phyloP scores from a whole-genome alignment of 2,329 filamentous ascomycete genomes.

The Escovopsis sp. region DNA sequence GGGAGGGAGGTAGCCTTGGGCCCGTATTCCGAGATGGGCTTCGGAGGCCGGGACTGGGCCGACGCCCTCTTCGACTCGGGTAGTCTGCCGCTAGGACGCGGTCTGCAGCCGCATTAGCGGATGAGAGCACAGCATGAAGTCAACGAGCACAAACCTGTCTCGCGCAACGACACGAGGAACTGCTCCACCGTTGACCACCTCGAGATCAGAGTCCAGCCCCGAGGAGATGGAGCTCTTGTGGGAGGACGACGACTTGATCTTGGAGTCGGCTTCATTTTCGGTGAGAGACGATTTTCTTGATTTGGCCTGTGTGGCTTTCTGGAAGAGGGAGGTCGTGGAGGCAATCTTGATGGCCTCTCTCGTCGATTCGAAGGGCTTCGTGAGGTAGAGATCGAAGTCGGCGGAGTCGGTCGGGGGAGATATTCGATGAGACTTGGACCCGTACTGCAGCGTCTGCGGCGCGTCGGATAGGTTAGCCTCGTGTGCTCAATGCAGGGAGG shows the following conservation, averaged over 20 bases:
- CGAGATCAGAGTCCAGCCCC: slow-evolving; percentile 33
- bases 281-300: slow-evolving; percentile 15
- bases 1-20: slow-evolving; percentile 28
- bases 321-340: slow-evolving; percentile 35
- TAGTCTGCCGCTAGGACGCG: slow-evolving; percentile 20
- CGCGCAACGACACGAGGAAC: slow-evolving; percentile 20
- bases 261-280: slow-evolving; percentile 16
- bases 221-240: slow-evolving; percentile 22
- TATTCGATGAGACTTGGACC: slow-evolving; percentile 32
- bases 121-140: slow-evolving; percentile 4
- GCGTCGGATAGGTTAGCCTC: slow-evolving; percentile 7
- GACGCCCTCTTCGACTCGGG: slow-evolving; percentile 17
- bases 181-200: slow-evolving; percentile 29
- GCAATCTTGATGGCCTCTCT: slow-evolving; percentile 32
- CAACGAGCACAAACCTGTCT: slow-evolving; percentile 18
- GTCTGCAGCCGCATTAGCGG: slow-evolving; percentile 11
- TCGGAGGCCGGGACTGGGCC: slow-evolving; percentile 26
- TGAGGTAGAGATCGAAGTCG: slow-evolving; percentile 41
- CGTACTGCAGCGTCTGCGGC: slow-evolving; percentile 39
- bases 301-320: slow-evolving; percentile 17
- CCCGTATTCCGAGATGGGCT: slow-evolving; percentile 24
- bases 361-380: slow-evolving; percentile 32
- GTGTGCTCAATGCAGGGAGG: slow-evolving; percentile 3
- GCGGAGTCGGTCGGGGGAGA: slow-evolving; percentile 27
- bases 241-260: slow-evolving; percentile 15